Conservation (phyloP, 805 yeast genomes). For the Candida andamanensis region DNA sequence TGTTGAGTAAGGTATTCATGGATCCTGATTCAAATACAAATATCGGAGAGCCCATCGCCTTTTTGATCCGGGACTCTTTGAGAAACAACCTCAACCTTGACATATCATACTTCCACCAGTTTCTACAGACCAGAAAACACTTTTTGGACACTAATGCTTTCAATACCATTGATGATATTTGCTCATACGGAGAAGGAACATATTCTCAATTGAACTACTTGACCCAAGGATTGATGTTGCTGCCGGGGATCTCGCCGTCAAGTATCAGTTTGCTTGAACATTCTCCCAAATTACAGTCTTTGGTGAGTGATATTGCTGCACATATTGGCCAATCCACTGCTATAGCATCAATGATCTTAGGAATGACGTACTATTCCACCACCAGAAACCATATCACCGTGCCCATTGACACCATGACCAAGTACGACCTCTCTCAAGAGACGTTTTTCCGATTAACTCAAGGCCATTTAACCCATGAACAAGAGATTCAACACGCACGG, state of each 20-base stretch:
- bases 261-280: conserved; percentile 44
- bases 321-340: conserved; percentile 83
- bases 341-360: conserved; percentile 58
- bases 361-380: conserved; percentile 52
- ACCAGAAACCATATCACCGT: conserved; percentile 48
- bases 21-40: conserved; percentile 27
- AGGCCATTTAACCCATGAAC: conserved; percentile 32
- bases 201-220: conserved; percentile 69
- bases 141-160: conserved; percentile 47
- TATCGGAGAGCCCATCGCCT: conserved; percentile 60
- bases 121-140: conserved; percentile 53
- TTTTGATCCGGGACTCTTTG: conserved; percentile 52
- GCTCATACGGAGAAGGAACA: conserved; percentile 77
- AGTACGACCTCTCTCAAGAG: conserved; percentile 58
- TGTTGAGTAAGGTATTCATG: conserved; percentile 43
- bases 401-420: conserved; percentile 58
- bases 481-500: conserved; percentile 15
- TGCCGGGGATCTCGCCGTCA: conserved; percentile 54
- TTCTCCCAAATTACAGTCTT: conserved; percentile 38
- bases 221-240: conserved; percentile 53
- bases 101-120: conserved; percentile 49
- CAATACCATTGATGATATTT: conserved; percentile 49
- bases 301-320: conserved; percentile 59
- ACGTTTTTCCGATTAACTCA: conserved; percentile 44
- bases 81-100: conserved; percentile 48